These are phyloP conservation scores for Neurospora discreta DNA, from an alignment of 495 filamentous ascomycete genomes.

Conservation along the genomic window DNA sequence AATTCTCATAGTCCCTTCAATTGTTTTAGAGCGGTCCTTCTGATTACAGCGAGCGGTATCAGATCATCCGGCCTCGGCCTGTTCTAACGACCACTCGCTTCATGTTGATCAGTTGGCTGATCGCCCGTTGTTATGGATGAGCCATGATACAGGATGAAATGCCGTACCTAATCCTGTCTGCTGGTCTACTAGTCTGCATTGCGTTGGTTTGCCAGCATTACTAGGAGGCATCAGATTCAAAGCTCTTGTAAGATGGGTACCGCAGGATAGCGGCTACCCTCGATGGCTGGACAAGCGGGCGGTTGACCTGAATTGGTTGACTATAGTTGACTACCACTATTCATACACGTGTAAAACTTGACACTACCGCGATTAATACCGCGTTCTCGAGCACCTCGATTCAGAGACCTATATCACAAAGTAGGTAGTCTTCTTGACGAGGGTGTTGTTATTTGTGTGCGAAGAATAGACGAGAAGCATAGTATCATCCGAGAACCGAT, in stretches of 20 bases:
- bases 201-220: not conserved
- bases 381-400: not conserved
- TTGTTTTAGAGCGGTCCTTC: too few relatives aligned
- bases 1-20: too few relatives aligned
- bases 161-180: not conserved
- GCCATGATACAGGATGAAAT: not conserved
- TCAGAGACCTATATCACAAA: not conserved
- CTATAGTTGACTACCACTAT: not conserved
- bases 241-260: not conserved
- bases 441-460: not conserved
- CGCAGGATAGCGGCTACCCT: too few relatives aligned
- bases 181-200: not conserved
- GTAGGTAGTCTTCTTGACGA: not conserved
- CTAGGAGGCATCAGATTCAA: not conserved
- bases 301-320: not conserved
- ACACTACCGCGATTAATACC: not conserved
- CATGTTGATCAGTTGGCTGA: too few relatives aligned
- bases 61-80: too few relatives aligned
- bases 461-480: not conserved
- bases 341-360: not conserved
- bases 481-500: not conserved
- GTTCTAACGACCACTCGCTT: too few relatives aligned
- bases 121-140: too few relatives aligned
- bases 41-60: too few relatives aligned
- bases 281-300: not conserved